phyloP scores from a whole-genome alignment of 345 rosid species.

The Pistacia vera region DNA sequence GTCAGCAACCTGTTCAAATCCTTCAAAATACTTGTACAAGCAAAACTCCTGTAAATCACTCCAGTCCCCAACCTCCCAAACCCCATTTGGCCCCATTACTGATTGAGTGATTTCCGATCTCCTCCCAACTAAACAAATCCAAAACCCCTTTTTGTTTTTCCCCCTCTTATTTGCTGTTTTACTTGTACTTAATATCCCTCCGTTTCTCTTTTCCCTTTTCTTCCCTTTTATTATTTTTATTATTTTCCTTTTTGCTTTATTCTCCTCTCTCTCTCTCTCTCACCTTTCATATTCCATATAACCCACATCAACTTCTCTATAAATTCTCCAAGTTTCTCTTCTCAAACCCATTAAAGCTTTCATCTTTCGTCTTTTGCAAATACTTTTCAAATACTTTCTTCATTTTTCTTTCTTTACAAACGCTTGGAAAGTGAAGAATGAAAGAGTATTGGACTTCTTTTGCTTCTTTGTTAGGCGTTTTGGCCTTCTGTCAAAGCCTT shows the following conservation, averaged over 20 bases:
- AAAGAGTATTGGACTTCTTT: conserved; percentile 83
- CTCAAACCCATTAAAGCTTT: background rate
- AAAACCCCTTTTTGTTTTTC: conserved; percentile 22
- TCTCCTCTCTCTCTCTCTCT: conserved; percentile 12
- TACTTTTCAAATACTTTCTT: no score
- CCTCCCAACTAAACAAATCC: conserved; percentile 27
- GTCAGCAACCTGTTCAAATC: conserved; percentile 7
- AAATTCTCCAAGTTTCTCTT: conserved; percentile 15
- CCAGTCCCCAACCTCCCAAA: conserved; percentile 14
- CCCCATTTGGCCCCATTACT: conserved; percentile 31
- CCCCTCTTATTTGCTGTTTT: background rate
- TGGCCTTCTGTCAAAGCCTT: conserved; percentile 83
- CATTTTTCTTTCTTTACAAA: no score
- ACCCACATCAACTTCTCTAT: conserved; percentile 4
- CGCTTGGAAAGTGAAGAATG: conserved; percentile 28
- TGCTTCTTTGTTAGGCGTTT: conserved; percentile 76
- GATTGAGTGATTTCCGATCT: conserved; percentile 21
- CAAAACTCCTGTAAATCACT: conserved; percentile 41
- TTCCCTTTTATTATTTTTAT: conserved; percentile 5
- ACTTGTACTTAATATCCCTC: conserved; percentile 20
- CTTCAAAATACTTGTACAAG: conserved; percentile 17
- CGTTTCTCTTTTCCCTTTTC: background rate
- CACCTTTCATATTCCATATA: conserved; percentile 4
- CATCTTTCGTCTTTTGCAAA: background rate
- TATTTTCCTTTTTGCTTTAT: conserved; percentile 1